Evolutionary conservation across 768 basidiomycete genomes (phyloP).

Genomic region (Xerocomus potaroensis): DNA sequence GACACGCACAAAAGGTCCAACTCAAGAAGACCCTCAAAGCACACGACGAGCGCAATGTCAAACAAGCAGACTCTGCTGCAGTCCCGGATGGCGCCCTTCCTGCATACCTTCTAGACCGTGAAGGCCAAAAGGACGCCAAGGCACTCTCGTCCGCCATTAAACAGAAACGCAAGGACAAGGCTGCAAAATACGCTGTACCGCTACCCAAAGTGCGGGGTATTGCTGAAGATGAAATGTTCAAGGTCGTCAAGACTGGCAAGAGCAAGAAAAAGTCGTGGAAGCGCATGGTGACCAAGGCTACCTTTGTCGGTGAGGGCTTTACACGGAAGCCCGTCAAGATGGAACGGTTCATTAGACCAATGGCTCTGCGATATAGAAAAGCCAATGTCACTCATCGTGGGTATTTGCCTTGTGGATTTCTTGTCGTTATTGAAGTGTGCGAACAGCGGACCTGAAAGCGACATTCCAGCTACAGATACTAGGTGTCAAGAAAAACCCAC

Average conservation of each 20-base stretch:
- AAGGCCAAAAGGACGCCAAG: conserved; percentile 98
- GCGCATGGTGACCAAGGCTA: conserved; percentile 98
- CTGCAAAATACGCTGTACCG: conserved; percentile 96
- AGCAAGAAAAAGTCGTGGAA: conserved; percentile 97
- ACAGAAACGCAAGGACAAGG: conserved; percentile 98
- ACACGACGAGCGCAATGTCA: conserved; percentile 98
- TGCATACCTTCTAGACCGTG: conserved; percentile 93
- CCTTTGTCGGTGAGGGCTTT: conserved; percentile 97
- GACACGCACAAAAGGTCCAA: conserved; percentile 96
- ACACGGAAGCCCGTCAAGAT: conserved; percentile 98
- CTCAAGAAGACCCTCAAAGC: conserved; percentile 99
- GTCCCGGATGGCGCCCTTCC: conserved; percentile 90
- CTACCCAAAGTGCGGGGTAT: conserved; percentile 96
- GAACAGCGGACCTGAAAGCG: conserved; percentile 88
- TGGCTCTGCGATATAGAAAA: conserved; percentile 97
- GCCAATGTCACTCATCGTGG: conserved; percentile 98
- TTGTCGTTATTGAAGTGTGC: background rate
- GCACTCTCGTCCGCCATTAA: conserved; percentile 94
- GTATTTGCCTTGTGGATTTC: conserved; percentile 19
- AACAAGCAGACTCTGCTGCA: conserved; percentile 80
- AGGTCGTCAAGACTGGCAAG: conserved; percentile 97
- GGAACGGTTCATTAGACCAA: conserved; percentile 96
- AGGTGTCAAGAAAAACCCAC: conserved; percentile 99
- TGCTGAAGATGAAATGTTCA: conserved; percentile 99
- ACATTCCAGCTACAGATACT: conserved; percentile 98